Evolutionary conservation across 805 yeast genomes (phyloP).

Genomic region (Cyberlindnera mississippiensis): DNA sequence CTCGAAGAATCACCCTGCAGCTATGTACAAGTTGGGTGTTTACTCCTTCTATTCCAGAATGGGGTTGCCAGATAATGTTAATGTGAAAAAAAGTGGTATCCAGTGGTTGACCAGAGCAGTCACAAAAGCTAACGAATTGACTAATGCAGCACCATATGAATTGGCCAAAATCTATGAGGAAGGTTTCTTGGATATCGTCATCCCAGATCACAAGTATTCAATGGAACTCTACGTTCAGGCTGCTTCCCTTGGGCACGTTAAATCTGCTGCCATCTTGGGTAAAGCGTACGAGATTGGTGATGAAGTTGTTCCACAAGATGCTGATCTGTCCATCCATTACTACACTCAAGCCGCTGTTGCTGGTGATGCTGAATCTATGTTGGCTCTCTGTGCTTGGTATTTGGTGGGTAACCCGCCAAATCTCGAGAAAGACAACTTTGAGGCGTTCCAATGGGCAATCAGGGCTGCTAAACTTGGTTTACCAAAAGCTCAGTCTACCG

Average conservation of each 20-base stretch:
- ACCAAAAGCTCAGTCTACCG: conserved; percentile 80
- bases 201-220: conserved; percentile 80
- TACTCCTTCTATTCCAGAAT: conserved; percentile 79
- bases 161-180: conserved; percentile 76
- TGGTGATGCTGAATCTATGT: conserved; percentile 87
- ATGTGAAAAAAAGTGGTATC: conserved; percentile 79
- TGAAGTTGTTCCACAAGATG: conserved; percentile 65
- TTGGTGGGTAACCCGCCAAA: conserved; percentile 86
- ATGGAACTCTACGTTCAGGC: conserved; percentile 83
- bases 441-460: conserved; percentile 93
- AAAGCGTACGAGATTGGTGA: conserved; percentile 76
- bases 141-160: conserved; percentile 93
- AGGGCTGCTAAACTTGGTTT: conserved; percentile 74
- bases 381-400: conserved; percentile 96
- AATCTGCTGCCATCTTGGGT: conserved; percentile 78
- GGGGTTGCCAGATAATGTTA: conserved; percentile 70
- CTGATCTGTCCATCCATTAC: conserved; percentile 84
- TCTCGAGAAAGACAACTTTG: conserved; percentile 70
- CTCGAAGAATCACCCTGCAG: conserved; percentile 90
- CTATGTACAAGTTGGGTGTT: conserved; percentile 89
- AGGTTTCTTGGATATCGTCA: conserved; percentile 84
- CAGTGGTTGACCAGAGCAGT: conserved; percentile 91
- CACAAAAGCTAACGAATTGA: conserved; percentile 76
- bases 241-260: conserved; percentile 81
- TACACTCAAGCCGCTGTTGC: conserved; percentile 86